Evolutionary conservation across 768 basidiomycete genomes (phyloP), one percentile per base, ranked within the genome.

Genomic region (Aureoboletus auriporus): DNA sequence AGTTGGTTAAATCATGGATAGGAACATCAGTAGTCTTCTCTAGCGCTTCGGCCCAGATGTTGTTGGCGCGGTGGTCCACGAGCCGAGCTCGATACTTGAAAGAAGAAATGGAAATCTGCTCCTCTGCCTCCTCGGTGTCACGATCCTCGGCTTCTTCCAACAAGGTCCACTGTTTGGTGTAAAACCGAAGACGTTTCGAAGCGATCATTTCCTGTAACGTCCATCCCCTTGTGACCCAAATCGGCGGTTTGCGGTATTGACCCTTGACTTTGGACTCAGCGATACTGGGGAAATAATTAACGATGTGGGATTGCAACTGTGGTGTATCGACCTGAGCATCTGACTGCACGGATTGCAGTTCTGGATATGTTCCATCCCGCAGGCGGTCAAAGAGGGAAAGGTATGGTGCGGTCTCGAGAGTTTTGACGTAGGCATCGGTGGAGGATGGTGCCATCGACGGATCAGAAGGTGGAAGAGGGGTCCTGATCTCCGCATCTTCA

Each of bases 171-270:
- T n/a, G 29, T 42, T 44, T 55, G 44, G 44, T 60, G 49, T 64
- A 64, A 50, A 64, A 64, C 30, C 62, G 64, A 49, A 66, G 49
- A 14, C 59, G 44, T 44, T 50, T 66, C 10, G 63, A 51, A 5
- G 61, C 64, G 12, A 64, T 16, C 54, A 58, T 46, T 42, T 64
- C 63, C 31, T 66, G 64, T 26, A 64, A 49, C 9, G 63, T 64
- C 64, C 63, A 64, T 6, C 54, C 63, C 37, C 64, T 52, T 11
- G 45, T 56, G 11, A 53, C 51, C 64, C 63, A 64, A 6, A 28
- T 13, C 0, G 59, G 58, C 13, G 47, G 29, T 8, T 44, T 43
- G 31, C 42, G 55, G 16, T 56, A 51, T 48, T 14, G 43, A 4
- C 50, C 49, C 13, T 6, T 38, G 16, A 5, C 8, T 36, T 45